Evolutionary conservation across 2,329 filamentous ascomycete species (phyloP).

Genomic region (Alternaria sp.): DNA sequence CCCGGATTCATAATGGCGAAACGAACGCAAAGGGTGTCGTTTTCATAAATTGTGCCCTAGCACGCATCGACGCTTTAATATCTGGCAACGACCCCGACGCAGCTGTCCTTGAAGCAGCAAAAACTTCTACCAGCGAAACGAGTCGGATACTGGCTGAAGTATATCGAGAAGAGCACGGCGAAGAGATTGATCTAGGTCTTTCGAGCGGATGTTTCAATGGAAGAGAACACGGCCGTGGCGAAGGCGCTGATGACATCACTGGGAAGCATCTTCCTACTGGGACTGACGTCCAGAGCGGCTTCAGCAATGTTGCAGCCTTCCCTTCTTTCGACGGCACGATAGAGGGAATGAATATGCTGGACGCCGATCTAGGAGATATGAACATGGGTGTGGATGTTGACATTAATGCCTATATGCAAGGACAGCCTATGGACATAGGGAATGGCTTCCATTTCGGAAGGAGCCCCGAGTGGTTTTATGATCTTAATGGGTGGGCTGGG

Average conservation of each 20-base stretch:
- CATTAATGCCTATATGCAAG: constrained; percentile 14
- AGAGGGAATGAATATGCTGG: constrained; percentile 7
- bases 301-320: neutral
- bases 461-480: constrained; percentile 19
- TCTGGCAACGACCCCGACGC: constrained; percentile 23
- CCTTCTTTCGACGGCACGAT: neutral
- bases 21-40: constrained; percentile 36
- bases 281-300: neutral
- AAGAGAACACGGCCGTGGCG: constrained; percentile 22
- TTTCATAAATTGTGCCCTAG: constrained; percentile 29
- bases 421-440: neutral
- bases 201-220: constrained; percentile 3
- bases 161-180: constrained; percentile 30
- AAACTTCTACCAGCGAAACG: constrained; percentile 19
- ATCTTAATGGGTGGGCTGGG: constrained; percentile 13
- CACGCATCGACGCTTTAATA: constrained; percentile 36
- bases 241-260: constrained; percentile 12
- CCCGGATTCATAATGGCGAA: constrained; percentile 34
- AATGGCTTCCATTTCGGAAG: constrained; percentile 12
- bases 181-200: constrained; percentile 28
- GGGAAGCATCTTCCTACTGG: constrained; percentile 1
- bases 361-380: neutral
- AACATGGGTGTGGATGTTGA: constrained; percentile 6
- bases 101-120: constrained; percentile 31
- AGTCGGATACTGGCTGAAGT: constrained; percentile 25